Evolutionary conservation across 345 rosid genomes (phyloP).

Genomic region (Psidium friedrichsthalianum): DNA sequence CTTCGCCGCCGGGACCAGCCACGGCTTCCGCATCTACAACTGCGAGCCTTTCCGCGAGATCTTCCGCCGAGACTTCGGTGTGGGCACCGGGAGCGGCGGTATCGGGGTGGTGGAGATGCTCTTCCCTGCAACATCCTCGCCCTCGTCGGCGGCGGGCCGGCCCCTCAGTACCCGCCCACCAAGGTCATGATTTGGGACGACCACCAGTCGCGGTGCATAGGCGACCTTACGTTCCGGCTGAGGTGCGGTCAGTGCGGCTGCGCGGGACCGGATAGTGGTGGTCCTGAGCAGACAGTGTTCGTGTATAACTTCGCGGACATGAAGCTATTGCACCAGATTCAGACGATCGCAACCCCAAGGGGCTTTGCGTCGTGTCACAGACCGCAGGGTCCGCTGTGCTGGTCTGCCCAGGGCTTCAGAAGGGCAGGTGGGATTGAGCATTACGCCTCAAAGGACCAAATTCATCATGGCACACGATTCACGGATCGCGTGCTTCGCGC

Average conservation of each 20-base stretch:
- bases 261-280: conserved; percentile 74
- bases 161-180: conserved; percentile 70
- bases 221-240: conserved; percentile 88
- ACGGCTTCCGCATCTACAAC: conserved; percentile 87
- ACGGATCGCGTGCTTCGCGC: conserved; percentile 75
- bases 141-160: conserved; percentile 92
- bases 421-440: conserved; percentile 91
- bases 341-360: conserved; percentile 84
- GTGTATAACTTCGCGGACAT: conserved; percentile 82
- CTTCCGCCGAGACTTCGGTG: conserved; percentile 82
- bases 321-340: conserved; percentile 81
- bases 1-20: conserved; percentile 77
- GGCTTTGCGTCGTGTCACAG: conserved; percentile 85
- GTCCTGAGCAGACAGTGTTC: conserved; percentile 80
- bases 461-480: conserved; percentile 95
- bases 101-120: conserved; percentile 81
- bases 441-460: conserved; percentile 78
- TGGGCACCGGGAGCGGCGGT: conserved; percentile 42
- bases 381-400: conserved; percentile 60
- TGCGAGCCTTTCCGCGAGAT: conserved; percentile 94
- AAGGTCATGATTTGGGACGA: conserved; percentile 98
- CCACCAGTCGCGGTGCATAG: conserved; percentile 74
- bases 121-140: conserved; percentile 85
- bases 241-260: conserved; percentile 73
- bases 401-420: conserved; percentile 83